Evolutionary conservation across 2,329 filamentous ascomycete genomes (phyloP), one percentile per base, ranked within the genome.

Genomic region (Arachnomyces sp.): DNA sequence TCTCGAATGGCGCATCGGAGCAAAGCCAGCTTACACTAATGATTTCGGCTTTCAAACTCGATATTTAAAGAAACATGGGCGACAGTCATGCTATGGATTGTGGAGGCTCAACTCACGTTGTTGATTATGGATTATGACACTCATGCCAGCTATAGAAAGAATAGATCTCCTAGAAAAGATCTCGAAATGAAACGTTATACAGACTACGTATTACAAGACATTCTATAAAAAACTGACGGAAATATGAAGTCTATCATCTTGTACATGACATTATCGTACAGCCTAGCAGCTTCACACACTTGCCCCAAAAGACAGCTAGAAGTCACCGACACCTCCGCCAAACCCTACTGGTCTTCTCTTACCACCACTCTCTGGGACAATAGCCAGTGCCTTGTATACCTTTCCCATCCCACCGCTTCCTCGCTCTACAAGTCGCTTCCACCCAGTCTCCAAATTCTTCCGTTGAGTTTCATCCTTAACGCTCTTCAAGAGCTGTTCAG

Each of bases 321-420:
- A 25, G 9, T 25, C 48, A 34, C 47, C 49, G 42, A 68, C 52
- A 63, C 52, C 80, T 1, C 90, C 92, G 0, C 92, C 92, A 68
- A 98, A 96, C 0, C 92, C 92, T 40, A 95, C 88, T 2, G 90
- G 90, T 44, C 82, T 74, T 53, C 88, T 78, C 45, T 69, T 73
- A 2, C 84, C 82, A 28, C 73, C 75, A 48, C 84, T 86, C 62
- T 89, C 84, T 0, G 92, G 92, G 53, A 96, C 59, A 52, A 98
- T 86, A 9, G 89, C 86, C 73, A 98, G 74, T 16, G 80, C 89
- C 67, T 96, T 95, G 62, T 98, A 98, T 15, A 95, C 69, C 66
- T 82, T 89, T 0, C 92, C 92, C 92, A 98, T 98, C 0, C 88
- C 90, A 38, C 78, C 80, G 1, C 80, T 83, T 0, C 85, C 82